Evolutionary conservation across 768 basidiomycete species (phyloP).

Genomic region (Leccinum pellstonianum): DNA sequence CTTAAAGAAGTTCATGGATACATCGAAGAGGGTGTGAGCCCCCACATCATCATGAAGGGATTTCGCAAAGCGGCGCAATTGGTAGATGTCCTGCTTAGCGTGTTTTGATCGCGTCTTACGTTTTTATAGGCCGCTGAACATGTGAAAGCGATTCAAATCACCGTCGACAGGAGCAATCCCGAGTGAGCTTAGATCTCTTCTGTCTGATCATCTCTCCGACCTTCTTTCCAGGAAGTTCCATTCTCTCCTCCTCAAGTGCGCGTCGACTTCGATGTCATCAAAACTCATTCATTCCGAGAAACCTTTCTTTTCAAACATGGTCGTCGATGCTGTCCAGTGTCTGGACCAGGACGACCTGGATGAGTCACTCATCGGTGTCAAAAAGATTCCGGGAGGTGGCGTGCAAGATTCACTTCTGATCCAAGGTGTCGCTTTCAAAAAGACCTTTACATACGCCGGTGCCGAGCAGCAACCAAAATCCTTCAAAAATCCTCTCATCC

Average conservation of each 20-base stretch:
- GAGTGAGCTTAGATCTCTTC: constrained; percentile 55
- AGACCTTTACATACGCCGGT: constrained; percentile 98
- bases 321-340: constrained; percentile 92
- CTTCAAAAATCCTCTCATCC: constrained; percentile 83
- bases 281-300: constrained; percentile 99
- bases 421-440: constrained; percentile 95
- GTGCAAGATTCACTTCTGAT: constrained; percentile 95
- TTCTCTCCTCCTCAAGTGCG: constrained; percentile 92
- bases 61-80: constrained; percentile 84
- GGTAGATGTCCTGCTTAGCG: constrained; percentile 45
- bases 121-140: constrained; percentile 69
- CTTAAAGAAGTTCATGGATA: constrained; percentile 89
- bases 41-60: constrained; percentile 97
- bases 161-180: constrained; percentile 85
- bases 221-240: constrained; percentile 71
- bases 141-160: constrained; percentile 87
- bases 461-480: constrained; percentile 98
- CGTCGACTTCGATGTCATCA: constrained; percentile 99
- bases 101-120: constrained; percentile 10
- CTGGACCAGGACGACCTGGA: constrained; percentile 93
- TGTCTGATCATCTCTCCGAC: constrained; percentile 9
- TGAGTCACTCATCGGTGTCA: constrained; percentile 93
- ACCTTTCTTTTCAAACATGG: constrained; percentile 98
- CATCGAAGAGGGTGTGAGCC: constrained; percentile 96
- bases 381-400: constrained; percentile 96